These are phyloP conservation scores for Torulaspora franciscae DNA, from an alignment of 805 yeast genomes.

Conservation along the genomic window DNA sequence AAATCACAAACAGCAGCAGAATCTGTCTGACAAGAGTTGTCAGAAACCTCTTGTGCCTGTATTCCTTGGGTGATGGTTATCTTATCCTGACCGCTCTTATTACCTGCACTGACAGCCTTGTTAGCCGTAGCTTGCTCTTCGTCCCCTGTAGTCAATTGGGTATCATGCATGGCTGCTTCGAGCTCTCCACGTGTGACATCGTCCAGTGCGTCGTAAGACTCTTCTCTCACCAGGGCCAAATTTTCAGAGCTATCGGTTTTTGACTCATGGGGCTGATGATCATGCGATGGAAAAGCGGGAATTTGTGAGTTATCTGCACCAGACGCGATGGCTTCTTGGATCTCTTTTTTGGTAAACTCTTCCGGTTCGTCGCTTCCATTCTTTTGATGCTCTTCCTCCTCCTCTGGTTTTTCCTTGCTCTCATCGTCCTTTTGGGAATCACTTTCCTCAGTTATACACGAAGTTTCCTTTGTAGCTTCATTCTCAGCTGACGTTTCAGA, in stretches of 20 bases:
- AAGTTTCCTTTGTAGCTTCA: neutral
- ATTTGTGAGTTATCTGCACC: neutral
- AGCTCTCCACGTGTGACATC: constrained; percentile 22
- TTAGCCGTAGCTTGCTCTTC: neutral
- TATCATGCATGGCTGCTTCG: constrained; percentile 10
- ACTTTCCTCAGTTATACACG: neutral
- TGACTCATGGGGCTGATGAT: neutral
- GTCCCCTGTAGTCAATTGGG: neutral
- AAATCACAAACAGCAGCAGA: constrained; percentile 12
- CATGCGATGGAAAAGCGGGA: neutral
- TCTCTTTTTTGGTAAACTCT: neutral
- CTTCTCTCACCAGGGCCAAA: constrained; percentile 9
- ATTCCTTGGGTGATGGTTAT: constrained; percentile 4
- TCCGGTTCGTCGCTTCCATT: neutral
- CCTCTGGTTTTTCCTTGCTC: neutral
- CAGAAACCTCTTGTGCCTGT: constrained; percentile 7
- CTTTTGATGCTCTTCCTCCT: neutral
- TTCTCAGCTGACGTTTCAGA: neutral
- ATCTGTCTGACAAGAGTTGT: constrained; percentile 22
- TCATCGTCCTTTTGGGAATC: neutral
- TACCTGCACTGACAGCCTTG: neutral
- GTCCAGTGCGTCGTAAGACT: constrained; percentile 24
- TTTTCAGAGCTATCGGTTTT: neutral
- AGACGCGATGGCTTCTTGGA: neutral
- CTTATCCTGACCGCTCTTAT: neutral